Evolutionary conservation across 129 eudicot species (phyloP).

Genomic region (Pseudognaphalium luteoalbum): DNA sequence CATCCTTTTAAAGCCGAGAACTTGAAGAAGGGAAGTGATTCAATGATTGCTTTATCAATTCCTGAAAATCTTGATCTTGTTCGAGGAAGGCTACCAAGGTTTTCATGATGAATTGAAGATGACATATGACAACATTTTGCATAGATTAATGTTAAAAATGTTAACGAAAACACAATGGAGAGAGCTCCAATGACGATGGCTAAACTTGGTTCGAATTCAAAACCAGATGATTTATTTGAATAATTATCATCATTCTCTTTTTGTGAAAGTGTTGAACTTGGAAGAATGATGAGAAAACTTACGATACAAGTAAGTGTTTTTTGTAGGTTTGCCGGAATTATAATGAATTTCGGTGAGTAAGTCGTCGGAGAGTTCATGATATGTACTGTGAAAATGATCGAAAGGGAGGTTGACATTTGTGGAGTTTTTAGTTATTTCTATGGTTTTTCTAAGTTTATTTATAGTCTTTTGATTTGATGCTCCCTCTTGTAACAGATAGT

Average conservation of each 20-base stretch:
- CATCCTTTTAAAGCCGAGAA: conserved; percentile 64
- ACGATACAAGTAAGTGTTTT: conserved; percentile 7
- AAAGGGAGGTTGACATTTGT: conserved; percentile 29
- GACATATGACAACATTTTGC: conserved; percentile 41
- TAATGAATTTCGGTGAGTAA: conserved; percentile 26
- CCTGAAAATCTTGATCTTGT: conserved; percentile 64
- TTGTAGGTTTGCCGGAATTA: conserved; percentile 6
- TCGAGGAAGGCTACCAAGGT: conserved; percentile 28
- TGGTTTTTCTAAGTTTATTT: conserved; percentile 21
- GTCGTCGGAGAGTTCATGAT: conserved; percentile 36
- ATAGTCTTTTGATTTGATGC: conserved; percentile 23
- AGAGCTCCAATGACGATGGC: conserved; percentile 67
- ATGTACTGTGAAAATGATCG: conserved; percentile 1
- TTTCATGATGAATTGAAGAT: conserved; percentile 25
- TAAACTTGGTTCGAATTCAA: conserved; percentile 66
- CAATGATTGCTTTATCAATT: conserved; percentile 50
- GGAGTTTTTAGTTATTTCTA: conserved; percentile 12
- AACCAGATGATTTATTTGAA: conserved; percentile 34
- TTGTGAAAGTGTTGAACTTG: conserved; percentile 26
- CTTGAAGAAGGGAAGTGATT: conserved; percentile 68
- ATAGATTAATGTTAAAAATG: conserved; percentile 49
- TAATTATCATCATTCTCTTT: conserved; percentile 4
- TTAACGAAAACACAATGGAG: conserved; percentile 53
- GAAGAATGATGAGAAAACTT: conserved; percentile 19
- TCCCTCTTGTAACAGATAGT: conserved; percentile 1